Percentiles rank a stretch among this genome's conserved stretches.
Evolutionary conservation across 768 basidiomycete genomes (phyloP).

Genomic region (Auricularia heimuer): DNA sequence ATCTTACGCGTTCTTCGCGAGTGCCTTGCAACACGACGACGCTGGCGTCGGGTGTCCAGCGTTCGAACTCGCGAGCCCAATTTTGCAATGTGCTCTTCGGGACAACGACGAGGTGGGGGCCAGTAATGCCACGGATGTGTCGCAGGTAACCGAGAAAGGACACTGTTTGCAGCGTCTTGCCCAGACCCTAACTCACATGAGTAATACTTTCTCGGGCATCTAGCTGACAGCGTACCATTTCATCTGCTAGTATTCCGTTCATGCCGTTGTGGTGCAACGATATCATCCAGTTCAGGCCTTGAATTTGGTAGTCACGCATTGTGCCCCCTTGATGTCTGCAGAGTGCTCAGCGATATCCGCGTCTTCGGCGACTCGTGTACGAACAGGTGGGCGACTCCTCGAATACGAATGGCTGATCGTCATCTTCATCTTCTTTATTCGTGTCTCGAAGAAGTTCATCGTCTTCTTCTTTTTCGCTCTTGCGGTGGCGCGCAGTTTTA

Average conservation of each 20-base stretch:
- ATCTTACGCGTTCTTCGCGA: constrained; percentile 69
- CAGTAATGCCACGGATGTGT: constrained; percentile 60
- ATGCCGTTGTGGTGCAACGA: constrained; percentile 92
- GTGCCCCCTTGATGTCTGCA: constrained; percentile 70
- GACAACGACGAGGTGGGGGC: constrained; percentile 92
- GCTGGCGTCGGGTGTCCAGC: constrained; percentile 85
- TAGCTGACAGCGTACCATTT: constrained; percentile 52
- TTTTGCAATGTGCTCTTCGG: constrained; percentile 99
- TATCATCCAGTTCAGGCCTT: constrained; percentile 96
- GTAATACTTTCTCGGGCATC: not conserved
- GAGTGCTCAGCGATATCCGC: constrained; percentile 3
- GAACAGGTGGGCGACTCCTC: constrained; percentile 87
- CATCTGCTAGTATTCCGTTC: constrained; percentile 95
- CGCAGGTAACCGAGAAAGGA: constrained; percentile 94
- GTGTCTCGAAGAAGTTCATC: constrained; percentile 88
- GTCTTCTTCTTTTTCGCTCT: constrained; percentile 97
- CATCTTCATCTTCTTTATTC: constrained; percentile 66
- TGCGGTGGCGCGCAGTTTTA: constrained; percentile 72
- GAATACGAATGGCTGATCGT: constrained; percentile 89
- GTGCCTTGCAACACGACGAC: constrained; percentile 73
- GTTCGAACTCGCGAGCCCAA: constrained; percentile 87
- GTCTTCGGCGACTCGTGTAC: constrained; percentile 12
- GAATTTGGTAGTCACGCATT: constrained; percentile 92
- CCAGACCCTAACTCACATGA: constrained; percentile 58
- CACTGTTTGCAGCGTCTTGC: constrained; percentile 97